Percentiles rank a stretch among this genome's conserved stretches.
Conservation (phyloP, 345 rosid species). For the Adansonia digitata region DNA sequence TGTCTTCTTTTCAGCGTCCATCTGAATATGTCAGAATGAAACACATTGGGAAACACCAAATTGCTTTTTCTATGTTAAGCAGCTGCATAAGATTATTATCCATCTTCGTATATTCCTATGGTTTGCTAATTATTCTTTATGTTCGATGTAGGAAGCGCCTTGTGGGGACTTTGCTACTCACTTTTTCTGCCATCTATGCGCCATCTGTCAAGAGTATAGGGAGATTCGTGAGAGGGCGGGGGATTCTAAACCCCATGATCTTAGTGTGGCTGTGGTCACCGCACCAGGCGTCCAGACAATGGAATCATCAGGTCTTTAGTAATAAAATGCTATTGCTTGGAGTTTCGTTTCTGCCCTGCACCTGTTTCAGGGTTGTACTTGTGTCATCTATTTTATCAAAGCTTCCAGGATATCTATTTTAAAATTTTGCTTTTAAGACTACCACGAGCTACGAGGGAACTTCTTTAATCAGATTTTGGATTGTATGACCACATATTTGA, state of each 20-base stretch:
- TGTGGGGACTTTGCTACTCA: slow-evolving; percentile 79
- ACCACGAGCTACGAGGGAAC: not conserved
- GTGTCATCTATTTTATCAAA: not conserved
- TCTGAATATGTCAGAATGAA: not conserved
- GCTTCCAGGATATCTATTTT: not conserved
- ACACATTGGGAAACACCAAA: not conserved
- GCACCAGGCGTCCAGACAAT: slow-evolving; percentile 60
- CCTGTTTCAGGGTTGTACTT: not conserved
- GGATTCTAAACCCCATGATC: slow-evolving; percentile 31
- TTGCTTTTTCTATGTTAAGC: not conserved
- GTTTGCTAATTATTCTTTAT: not conserved
- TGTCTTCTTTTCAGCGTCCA: not conserved
- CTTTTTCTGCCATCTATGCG: slow-evolving; percentile 87
- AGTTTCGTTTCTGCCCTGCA: not conserved
- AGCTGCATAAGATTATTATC: not conserved
- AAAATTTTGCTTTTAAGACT: not conserved
- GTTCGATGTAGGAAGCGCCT: slow-evolving; percentile 67
- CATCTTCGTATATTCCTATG: not conserved
- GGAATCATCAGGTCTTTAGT: slow-evolving; percentile 33
- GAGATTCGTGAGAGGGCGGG: slow-evolving; percentile 61
- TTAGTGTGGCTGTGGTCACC: slow-evolving; percentile 41
- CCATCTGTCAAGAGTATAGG: slow-evolving; percentile 86
- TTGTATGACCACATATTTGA: not conserved
- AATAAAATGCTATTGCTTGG: not conserved
- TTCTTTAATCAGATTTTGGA: not conserved